Conservation (phyloP, 2,329 filamentous ascomycete species). For the Apiospora pterosperma region DNA sequence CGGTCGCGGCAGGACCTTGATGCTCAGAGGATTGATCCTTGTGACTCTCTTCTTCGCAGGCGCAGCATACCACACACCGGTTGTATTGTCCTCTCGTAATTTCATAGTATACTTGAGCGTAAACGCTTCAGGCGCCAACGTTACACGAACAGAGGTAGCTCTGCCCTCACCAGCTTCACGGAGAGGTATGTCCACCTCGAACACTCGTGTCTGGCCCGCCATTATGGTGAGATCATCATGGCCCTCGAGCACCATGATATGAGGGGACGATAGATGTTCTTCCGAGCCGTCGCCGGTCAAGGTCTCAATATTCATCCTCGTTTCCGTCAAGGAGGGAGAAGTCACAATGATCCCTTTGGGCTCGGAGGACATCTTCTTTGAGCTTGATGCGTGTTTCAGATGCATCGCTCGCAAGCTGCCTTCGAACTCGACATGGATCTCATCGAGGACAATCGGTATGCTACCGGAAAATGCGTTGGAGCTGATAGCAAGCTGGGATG, state of each 20-base stretch:
- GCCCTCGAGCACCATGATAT: slow-evolving; percentile 46
- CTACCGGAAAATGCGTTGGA: slow-evolving; percentile 54
- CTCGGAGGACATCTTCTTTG: slow-evolving; percentile 6
- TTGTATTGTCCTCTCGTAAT: slow-evolving; percentile 39
- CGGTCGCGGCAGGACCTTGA: slow-evolving; percentile 81
- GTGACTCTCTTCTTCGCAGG: slow-evolving; percentile 42
- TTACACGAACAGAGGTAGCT: slow-evolving; percentile 60
- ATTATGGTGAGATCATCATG: slow-evolving; percentile 60
- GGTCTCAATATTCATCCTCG: slow-evolving; percentile 17
- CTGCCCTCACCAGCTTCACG: slow-evolving; percentile 78
- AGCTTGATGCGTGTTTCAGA: slow-evolving; percentile 39
- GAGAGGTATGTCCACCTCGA: slow-evolving; percentile 68
- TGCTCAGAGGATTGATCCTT: slow-evolving; percentile 47
- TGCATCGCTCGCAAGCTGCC: slow-evolving; percentile 55
- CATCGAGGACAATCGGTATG: slow-evolving; percentile 47
- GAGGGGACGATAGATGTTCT: neutral
- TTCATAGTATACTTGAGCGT: slow-evolving; percentile 63
- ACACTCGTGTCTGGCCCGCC: slow-evolving; percentile 66
- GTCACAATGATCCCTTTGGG: slow-evolving; percentile 15
- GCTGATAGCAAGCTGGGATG: slow-evolving; percentile 54
- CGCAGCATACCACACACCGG: slow-evolving; percentile 48
- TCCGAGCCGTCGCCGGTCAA: slow-evolving; percentile 16
- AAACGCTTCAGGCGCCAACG: slow-evolving; percentile 63
- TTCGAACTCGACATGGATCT: slow-evolving; percentile 52
- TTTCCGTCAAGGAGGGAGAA: slow-evolving; percentile 17